Percentiles rank a stretch among this genome's conserved stretches.
Evolutionary conservation across 495 filamentous ascomycete species (phyloP).

Genomic region (Paragyromitra xinjiangensis): DNA sequence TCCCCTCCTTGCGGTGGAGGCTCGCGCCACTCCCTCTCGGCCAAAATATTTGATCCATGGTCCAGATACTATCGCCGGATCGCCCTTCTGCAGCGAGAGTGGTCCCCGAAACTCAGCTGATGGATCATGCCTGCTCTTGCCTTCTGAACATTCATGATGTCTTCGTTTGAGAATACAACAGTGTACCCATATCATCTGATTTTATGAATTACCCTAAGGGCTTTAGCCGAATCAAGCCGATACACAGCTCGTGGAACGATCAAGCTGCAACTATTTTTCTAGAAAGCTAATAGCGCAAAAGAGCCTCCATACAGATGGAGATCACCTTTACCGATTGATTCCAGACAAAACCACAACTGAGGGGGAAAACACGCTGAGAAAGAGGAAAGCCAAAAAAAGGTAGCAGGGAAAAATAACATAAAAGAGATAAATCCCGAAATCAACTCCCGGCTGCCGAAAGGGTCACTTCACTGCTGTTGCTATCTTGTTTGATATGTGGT

Average conservation of each 20-base stretch:
- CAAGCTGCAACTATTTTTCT: conserved; percentile 30
- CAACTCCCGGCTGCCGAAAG: conserved; percentile 55
- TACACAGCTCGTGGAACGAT: conserved; percentile 29
- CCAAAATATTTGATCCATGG: conserved; percentile 32
- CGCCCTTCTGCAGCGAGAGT: conserved; percentile 44
- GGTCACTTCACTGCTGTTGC: conserved; percentile 59
- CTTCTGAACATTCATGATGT: background rate
- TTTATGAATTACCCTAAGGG: conserved; percentile 26
- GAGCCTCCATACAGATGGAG: conserved; percentile 7
- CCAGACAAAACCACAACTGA: background rate
- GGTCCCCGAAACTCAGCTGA: conserved; percentile 45
- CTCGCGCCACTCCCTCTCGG: conserved; percentile 16
- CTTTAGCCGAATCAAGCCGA: conserved; percentile 28
- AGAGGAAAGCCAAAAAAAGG: conserved; percentile 6
- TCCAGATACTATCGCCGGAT: conserved; percentile 43
- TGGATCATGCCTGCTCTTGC: background rate
- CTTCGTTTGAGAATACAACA: conserved; percentile 3
- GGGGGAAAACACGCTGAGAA: background rate
- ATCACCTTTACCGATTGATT: conserved; percentile 4
- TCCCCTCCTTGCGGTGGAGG: conserved; percentile 3
- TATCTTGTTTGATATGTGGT: conserved; percentile 67
- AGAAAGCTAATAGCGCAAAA: conserved; percentile 27
- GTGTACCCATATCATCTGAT: conserved; percentile 31
- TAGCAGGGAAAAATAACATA: conserved; percentile 25
- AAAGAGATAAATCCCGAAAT: conserved; percentile 23